phyloP scores from a whole-genome alignment of 1,284 basidiomycete species.

The Cryptococcus sp. region DNA sequence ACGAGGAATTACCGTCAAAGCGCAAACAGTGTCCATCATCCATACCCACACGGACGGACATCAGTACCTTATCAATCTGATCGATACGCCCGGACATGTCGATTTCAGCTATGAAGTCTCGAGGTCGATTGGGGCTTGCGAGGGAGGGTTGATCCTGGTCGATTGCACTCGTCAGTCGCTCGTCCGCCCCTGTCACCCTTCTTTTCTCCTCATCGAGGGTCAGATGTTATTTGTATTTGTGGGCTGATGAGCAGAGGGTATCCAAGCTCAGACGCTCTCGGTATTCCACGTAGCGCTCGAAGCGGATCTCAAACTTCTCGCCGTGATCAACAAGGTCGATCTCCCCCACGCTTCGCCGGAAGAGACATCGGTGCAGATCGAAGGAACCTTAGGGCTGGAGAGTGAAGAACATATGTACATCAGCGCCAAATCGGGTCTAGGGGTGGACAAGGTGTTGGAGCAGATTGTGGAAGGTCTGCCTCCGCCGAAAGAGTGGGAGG shows the following conservation, averaged over 20 bases:
- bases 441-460: conserved; percentile 63
- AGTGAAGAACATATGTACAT: conserved; percentile 67
- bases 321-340: conserved; percentile 95
- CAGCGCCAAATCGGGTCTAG: conserved; percentile 88
- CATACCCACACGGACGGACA: conserved; percentile 55
- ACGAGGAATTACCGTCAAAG: conserved; percentile 72
- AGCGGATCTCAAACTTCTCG: conserved; percentile 76
- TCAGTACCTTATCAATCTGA: conserved; percentile 80
- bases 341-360: conserved; percentile 78
- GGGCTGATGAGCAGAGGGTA: conserved; percentile 57
- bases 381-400: conserved; percentile 71
- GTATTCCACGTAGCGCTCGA: conserved; percentile 87
- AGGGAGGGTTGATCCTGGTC: conserved; percentile 84
- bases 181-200: background rate
- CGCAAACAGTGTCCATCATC: conserved; percentile 90
- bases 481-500: conserved; percentile 53
- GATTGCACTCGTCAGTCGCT: conserved; percentile 70
- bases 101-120: conserved; percentile 97
- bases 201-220: no score
- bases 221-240: no score
- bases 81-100: conserved; percentile 96
- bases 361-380: conserved; percentile 71
- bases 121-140: conserved; percentile 84
- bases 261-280: conserved; percentile 95
- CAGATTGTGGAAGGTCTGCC: conserved; percentile 80